A percentile compares a stretch with the other conserved stretches of the same genome.
phyloP scores from a whole-genome alignment of 768 basidiomycete genomes.

The Leccinellum luteum region DNA sequence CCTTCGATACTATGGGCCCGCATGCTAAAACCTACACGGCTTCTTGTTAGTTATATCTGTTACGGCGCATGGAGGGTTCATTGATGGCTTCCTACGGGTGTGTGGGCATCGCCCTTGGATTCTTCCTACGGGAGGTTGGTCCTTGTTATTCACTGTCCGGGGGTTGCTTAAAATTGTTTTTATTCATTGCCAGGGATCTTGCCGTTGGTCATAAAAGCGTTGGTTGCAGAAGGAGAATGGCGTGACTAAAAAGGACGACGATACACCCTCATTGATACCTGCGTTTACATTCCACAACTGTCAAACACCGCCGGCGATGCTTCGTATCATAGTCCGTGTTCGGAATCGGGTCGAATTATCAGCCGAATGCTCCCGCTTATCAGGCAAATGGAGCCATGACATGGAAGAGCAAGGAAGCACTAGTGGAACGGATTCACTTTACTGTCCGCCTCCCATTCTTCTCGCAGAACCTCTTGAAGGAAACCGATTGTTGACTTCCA shows the following conservation, averaged over 20 bases:
- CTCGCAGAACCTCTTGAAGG: constrained; percentile 4
- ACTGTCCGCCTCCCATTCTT: background rate
- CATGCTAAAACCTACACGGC: background rate
- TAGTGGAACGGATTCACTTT: background rate
- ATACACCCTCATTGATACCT: background rate
- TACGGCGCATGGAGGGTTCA: constrained; percentile 63
- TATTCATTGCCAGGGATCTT: constrained; percentile 19
- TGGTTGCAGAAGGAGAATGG: background rate
- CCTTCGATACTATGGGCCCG: background rate
- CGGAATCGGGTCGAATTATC: background rate
- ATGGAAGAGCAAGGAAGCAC: background rate
- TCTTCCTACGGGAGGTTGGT: constrained; percentile 66
- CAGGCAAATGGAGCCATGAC: background rate
- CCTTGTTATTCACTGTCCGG: no score
- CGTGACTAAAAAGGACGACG: constrained; percentile 2
- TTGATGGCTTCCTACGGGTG: constrained; percentile 50
- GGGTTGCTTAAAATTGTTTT: background rate
- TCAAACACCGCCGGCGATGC: no score
- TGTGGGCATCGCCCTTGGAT: constrained; percentile 42
- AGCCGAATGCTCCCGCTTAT: background rate
- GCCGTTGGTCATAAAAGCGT: constrained; percentile 24
- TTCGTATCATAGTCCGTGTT: no score
- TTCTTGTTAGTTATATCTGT: constrained; percentile 54
- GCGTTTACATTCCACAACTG: background rate
- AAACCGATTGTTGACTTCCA: background rate